Percentiles rank a stretch among this genome's conserved stretches.
These are phyloP conservation scores for Babesia gibsoni DNA, from an alignment of 169 alveolate genomes.

Conservation along the genomic window DNA sequence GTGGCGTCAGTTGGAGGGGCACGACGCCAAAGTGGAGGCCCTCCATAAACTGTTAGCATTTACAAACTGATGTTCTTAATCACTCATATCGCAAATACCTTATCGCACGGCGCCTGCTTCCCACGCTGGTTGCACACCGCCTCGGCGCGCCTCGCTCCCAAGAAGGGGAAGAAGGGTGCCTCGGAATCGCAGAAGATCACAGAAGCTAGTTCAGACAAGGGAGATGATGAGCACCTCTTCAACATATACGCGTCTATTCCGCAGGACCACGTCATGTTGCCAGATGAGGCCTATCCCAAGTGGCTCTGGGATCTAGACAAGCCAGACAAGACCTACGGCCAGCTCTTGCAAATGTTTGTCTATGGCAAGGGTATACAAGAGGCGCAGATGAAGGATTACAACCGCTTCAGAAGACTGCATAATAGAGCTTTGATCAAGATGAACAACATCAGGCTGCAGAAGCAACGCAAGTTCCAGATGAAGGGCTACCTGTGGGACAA, in stretches of 20 bases:
- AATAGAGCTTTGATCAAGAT: slow-evolving; percentile 64
- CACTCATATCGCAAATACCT: background rate
- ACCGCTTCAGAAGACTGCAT: slow-evolving; percentile 74
- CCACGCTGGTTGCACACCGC: background rate
- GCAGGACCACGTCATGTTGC: slow-evolving; percentile 70
- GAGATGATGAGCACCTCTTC: slow-evolving; percentile 69
- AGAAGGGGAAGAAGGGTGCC: slow-evolving; percentile 52
- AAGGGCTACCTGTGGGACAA: slow-evolving; percentile 71
- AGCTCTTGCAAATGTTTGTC: slow-evolving; percentile 71
- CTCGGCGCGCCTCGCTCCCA: slow-evolving; percentile 11
- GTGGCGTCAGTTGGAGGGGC: slow-evolving; percentile 69
- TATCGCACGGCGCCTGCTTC: background rate
- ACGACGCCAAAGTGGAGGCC: slow-evolving; percentile 60
- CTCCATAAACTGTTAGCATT: slow-evolving; percentile 34
- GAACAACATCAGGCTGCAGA: slow-evolving; percentile 74
- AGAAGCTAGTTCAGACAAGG: slow-evolving; percentile 35
- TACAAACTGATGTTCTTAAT: background rate
- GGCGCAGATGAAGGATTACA: slow-evolving; percentile 71
- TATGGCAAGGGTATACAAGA: slow-evolving; percentile 73
- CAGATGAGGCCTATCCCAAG: slow-evolving; percentile 74
- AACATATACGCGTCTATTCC: slow-evolving; percentile 70
- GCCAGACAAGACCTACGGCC: slow-evolving; percentile 77
- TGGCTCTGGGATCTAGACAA: slow-evolving; percentile 77
- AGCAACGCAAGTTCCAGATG: slow-evolving; percentile 65
- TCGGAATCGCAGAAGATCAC: slow-evolving; percentile 47